Base-by-base conservation (phyloP, 2,329 filamentous ascomycete genomes). In the Xylariaceae sp. region DNA sequence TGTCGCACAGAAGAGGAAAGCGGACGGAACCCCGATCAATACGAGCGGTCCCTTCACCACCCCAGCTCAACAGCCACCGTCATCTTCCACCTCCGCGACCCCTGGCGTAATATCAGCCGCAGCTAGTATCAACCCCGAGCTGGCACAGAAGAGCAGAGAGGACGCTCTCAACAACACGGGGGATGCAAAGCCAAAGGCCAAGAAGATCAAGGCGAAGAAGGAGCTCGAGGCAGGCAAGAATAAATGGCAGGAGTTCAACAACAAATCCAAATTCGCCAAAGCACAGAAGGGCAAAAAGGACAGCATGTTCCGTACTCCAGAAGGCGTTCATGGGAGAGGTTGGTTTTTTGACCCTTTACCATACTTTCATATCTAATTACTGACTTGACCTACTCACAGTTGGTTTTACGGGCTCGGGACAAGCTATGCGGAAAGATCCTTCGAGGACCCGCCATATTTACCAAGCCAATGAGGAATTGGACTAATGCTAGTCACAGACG, bases 281-380 rank as follows among this genome's bases (percentile, higher is more conserved):
- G 65, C 77, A 4, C 76, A 78, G 37, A 76, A 76, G 51, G 74
- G 73, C 21, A 94, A 94, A 78, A 96, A 96, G 77, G 91, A 96
- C 45, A 96, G 92, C 81, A 97, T 97, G 93, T 97, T 97, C 74
- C 87, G 93, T 43, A 97, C 93, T 2, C 92, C 92, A 0, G 92
- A 96, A 28, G 88, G 91, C 60, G 84, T 95, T 21, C 85, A 91
- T 69, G 93, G 90, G 56, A 86, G 92, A 89, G 93, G 93, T 96
- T 78, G 65, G 82, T 63, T 29, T 26, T 9, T 43, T 3, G 5
- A 7, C 17, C 45, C 5, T 31, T 39, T 5, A 19, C 50, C 23
- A 39, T n/a, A 21, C 12, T 40, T 33, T 23, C 47, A 34, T 28
- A 50, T 31, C 44, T 44, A n/a, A 11, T 26, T 37, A 51, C 73